These are phyloP conservation scores for Quercus rubra DNA, from an alignment of 306 rosid genomes.

Conservation along the genomic window DNA sequence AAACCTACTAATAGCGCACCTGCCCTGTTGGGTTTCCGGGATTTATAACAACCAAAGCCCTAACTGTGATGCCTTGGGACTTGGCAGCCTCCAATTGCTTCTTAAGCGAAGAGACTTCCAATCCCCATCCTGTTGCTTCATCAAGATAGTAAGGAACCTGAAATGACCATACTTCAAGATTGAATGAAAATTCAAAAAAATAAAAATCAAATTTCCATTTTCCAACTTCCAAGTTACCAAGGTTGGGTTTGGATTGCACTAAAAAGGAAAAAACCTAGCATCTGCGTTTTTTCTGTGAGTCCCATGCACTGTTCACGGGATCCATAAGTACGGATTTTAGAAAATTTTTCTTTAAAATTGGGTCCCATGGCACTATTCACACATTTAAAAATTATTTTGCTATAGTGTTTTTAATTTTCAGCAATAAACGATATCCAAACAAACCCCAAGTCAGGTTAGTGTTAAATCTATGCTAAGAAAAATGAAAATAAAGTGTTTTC, in stretches of 20 bases:
- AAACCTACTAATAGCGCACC: conserved; percentile 40
- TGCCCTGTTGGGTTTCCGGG: conserved; percentile 99
- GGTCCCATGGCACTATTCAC: no score
- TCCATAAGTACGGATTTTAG: no score
- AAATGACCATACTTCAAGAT: conserved; percentile 15
- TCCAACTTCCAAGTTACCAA: conserved; percentile 9
- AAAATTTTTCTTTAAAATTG: no score
- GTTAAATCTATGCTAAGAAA: not conserved
- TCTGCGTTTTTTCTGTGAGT: no score
- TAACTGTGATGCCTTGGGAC: conserved; percentile 72
- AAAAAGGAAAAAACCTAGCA: no score
- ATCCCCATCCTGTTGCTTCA: conserved; percentile 88
- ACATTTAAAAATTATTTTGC: no score
- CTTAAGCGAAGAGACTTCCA: conserved; percentile 64
- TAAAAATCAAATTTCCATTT: not conserved
- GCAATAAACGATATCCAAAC: no score
- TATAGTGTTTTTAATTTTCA: no score
- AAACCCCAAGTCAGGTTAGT: not conserved
- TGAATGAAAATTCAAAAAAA: not conserved
- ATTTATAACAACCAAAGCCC: conserved; percentile 94
- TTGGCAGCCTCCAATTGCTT: conserved; percentile 71
- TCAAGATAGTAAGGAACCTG: conserved; percentile 91
- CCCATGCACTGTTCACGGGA: no score
- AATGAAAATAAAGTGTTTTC: no score
- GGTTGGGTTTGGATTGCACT: no score